Percentiles rank a stretch among this genome's conserved stretches.
phyloP scores from a whole-genome alignment of 306 rosid genomes.

The Prunus campanulata region DNA sequence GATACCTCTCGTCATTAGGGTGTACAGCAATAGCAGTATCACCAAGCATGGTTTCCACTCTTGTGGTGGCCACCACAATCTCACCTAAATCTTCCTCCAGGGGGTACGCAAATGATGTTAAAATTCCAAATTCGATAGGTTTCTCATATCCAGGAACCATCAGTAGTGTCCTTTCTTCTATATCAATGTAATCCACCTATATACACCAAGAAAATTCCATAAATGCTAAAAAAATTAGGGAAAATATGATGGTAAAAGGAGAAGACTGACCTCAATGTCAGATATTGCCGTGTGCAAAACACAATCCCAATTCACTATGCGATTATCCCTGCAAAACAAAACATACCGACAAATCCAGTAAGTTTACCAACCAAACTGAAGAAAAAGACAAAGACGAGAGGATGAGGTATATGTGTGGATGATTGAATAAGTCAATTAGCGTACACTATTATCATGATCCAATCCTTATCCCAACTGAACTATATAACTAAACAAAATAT shows the following conservation, averaged over 20 bases:
- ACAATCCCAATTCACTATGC: conserved; percentile 96
- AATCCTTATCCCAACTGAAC: not conserved
- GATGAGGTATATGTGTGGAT: not conserved
- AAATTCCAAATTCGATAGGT: conserved; percentile 83
- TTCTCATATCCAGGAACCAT: conserved; percentile 83
- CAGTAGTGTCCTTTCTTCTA: conserved; percentile 64
- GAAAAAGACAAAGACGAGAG: conserved; percentile 3
- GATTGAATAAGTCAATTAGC: not conserved
- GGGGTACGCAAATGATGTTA: conserved; percentile 86
- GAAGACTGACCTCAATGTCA: conserved; percentile 74
- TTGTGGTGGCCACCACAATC: conserved; percentile 90
- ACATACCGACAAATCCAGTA: conserved; percentile 4
- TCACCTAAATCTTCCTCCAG: conserved; percentile 82
- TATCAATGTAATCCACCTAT: conserved; percentile 86
- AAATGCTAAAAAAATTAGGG: conserved; percentile 12
- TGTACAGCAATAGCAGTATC: conserved; percentile 94
- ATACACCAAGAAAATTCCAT: conserved; percentile 23
- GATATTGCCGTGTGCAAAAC: conserved; percentile 89
- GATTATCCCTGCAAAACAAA: conserved; percentile 61
- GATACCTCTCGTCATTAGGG: conserved; percentile 75
- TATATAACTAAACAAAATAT: not conserved
- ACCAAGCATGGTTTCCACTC: conserved; percentile 98
- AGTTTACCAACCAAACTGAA: not conserved
- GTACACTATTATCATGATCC: not conserved
- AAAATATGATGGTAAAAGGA: conserved; percentile 9